These are phyloP conservation scores for Fraxinus pennsylvanica DNA, from an alignment of 257 asterid genomes.

Conservation along the genomic window DNA sequence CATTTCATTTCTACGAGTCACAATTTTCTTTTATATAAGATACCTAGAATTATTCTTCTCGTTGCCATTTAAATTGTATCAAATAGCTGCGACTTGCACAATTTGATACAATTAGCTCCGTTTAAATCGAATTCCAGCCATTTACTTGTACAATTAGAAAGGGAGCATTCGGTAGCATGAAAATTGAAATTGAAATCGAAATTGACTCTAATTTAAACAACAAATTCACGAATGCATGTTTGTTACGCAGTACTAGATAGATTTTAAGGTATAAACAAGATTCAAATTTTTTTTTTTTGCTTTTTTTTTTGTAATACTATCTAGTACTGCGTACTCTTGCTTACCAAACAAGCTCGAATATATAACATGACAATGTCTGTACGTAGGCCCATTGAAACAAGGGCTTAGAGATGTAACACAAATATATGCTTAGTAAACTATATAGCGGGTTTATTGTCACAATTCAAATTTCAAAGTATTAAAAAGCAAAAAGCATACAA, in stretches of 20 bases:
- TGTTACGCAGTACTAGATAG: not conserved
- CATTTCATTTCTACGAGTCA: too few relatives aligned
- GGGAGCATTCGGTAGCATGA: not conserved
- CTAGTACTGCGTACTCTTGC: not conserved
- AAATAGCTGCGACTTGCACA: too few relatives aligned
- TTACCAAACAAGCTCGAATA: not conserved
- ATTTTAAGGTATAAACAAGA: too few relatives aligned
- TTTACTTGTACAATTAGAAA: too few relatives aligned
- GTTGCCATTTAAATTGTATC: too few relatives aligned
- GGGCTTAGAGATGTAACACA: conserved; percentile 24
- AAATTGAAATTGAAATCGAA: not conserved
- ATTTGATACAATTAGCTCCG: too few relatives aligned
- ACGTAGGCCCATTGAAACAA: conserved; percentile 31
- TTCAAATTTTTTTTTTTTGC: too few relatives aligned
- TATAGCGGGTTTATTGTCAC: conserved; percentile 16
- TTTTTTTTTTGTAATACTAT: too few relatives aligned
- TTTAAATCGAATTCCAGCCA: too few relatives aligned
- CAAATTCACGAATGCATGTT: not conserved
- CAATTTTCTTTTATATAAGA: too few relatives aligned
- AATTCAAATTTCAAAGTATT: conserved; percentile 9
- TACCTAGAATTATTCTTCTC: too few relatives aligned
- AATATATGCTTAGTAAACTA: not conserved
- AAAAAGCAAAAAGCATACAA: not conserved
- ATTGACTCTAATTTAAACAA: not conserved
- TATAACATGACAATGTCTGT: not conserved